These are phyloP conservation scores for Hymenoscyphus infarciens DNA, from an alignment of 2,329 filamentous ascomycete genomes.

Conservation along the genomic window DNA sequence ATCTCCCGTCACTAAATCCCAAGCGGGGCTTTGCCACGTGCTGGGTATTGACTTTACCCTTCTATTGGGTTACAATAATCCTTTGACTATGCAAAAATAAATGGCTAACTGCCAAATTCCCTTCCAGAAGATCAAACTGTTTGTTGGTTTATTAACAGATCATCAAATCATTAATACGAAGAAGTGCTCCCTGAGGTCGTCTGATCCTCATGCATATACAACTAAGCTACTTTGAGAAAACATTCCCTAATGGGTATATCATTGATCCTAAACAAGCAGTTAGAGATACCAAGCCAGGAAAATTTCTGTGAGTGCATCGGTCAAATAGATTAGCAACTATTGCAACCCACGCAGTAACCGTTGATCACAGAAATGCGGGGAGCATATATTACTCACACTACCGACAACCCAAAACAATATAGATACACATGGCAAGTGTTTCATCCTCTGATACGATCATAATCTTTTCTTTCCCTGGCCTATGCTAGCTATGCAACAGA, in stretches of 20 bases:
- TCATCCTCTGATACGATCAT: conserved; percentile 16
- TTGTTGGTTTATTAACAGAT: not conserved
- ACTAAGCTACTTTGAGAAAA: not conserved
- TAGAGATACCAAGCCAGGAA: not conserved
- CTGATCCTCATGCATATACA: not conserved
- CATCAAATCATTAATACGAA: too few species aligned
- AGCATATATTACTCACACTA: not conserved
- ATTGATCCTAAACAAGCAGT: not conserved
- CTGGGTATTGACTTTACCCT: not conserved
- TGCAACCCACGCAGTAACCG: not conserved
- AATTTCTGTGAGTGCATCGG: not conserved
- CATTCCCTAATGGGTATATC: not conserved
- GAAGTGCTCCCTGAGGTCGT: too few species aligned
- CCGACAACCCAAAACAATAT: too few species aligned
- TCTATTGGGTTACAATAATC: not conserved
- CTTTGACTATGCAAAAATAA: too few species aligned
- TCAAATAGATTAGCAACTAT: not conserved
- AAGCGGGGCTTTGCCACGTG: not conserved
- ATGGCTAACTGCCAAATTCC: too few species aligned
- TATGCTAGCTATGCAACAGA: conserved; percentile 13
- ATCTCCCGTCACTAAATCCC: not conserved
- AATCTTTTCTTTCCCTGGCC: conserved; percentile 17
- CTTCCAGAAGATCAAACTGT: too few species aligned
- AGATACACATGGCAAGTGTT: too few species aligned
- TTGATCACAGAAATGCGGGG: not conserved